These are phyloP conservation scores for Lathyrus tuberosus DNA, from an alignment of 306 rosid species.

Conservation along the genomic window DNA sequence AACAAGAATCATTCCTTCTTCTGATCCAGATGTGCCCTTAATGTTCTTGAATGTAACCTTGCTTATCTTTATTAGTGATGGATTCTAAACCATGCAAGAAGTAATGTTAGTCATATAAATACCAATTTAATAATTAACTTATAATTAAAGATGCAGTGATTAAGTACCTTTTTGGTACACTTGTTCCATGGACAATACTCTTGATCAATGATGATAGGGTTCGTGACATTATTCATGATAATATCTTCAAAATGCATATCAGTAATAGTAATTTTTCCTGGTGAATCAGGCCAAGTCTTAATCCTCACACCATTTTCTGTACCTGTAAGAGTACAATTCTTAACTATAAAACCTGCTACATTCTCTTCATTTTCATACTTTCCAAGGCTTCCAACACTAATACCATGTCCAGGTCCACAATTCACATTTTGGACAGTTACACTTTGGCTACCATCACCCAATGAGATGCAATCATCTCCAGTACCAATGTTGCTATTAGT, in stretches of 20 bases:
- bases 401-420: neutral
- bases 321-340: neutral
- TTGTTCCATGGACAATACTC: conserved; percentile 15
- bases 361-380: neutral
- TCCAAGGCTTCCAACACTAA: conserved; percentile 36
- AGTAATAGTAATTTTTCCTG: neutral
- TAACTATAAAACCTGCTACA: neutral
- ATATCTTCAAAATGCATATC: conserved; percentile 33
- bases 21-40: neutral
- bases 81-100: conserved; percentile 3
- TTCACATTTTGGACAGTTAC: neutral
- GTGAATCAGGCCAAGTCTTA: conserved; percentile 12
- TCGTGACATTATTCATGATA: neutral
- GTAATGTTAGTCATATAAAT: too few relatives aligned
- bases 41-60: conserved; percentile 25
- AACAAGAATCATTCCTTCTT: neutral
- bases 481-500: too few relatives aligned
- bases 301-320: conserved; percentile 14
- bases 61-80: conserved; percentile 25
- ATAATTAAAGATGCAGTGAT: neutral
- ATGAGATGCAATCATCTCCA: too few relatives aligned
- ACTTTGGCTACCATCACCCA: too few relatives aligned
- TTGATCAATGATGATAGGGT: conserved; percentile 10
- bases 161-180: neutral
- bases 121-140: neutral